Evolutionary conservation across 2,329 filamentous ascomycete genomes (phyloP).

Genomic region (Teratosphaeria pseudoeucalypti): DNA sequence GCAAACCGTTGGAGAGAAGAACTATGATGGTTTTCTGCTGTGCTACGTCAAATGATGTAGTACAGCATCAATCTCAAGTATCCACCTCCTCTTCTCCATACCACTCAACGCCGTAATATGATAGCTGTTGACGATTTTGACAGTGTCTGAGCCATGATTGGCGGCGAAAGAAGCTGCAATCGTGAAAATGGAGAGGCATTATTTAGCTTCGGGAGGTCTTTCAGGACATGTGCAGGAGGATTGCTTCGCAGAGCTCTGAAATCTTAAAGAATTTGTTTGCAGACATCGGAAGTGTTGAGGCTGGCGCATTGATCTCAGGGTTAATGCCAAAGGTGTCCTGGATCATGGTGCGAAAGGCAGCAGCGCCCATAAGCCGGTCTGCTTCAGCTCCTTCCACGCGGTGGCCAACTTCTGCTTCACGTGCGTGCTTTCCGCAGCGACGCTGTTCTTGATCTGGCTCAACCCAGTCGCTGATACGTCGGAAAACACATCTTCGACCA

Average conservation of each 20-base stretch:
- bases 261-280: not conserved
- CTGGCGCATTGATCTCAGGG: not conserved
- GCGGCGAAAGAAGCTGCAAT: not conserved
- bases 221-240: not conserved
- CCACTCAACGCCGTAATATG: not conserved
- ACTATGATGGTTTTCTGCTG: slow-evolving; percentile 36
- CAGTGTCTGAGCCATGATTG: not conserved
- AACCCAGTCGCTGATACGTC: not conserved
- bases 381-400: not conserved
- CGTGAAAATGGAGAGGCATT: not conserved
- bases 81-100: not conserved
- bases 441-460: not conserved
- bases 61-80: not conserved
- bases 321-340: not conserved
- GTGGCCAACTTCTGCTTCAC: not conserved
- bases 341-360: not conserved
- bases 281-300: not conserved
- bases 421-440: not conserved
- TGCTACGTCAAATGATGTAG: slow-evolving; percentile 7
- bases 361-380: not conserved
- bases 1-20: slow-evolving; percentile 39
- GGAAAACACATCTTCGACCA: not conserved
- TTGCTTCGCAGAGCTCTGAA: not conserved
- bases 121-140: not conserved
- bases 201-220: not conserved